Base-by-base conservation (phyloP, 441 rosid species). In the Gossypium davidsonii region DNA sequence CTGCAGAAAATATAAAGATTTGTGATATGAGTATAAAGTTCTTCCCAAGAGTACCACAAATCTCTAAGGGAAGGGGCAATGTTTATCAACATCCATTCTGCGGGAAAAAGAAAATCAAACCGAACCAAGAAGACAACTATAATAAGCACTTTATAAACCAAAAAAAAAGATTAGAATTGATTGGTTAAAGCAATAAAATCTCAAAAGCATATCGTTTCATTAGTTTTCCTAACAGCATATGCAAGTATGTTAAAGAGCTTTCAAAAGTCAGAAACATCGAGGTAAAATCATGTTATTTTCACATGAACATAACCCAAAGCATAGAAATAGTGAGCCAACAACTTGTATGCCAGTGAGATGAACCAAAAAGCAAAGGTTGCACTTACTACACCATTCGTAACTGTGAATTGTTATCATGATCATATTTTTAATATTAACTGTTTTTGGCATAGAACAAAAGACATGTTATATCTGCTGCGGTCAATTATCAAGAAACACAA, bases 1-100 rank as follows among this genome's bases (percentile, higher is more conserved):
- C 90, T 87, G 89, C 83, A 76, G 49, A 18, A 68, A 5, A 12
- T 12, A 72, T 23, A 56, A 57, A 20, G 15, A 17, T 59, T 42
- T 68, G 73, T 67, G 25, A 64, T 72, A 63, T 42, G 70, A 5
- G 12, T 46, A 26, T 6, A 74, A 65, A 31, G 20, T 55, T 44
- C 31, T 17, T 15, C 15, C 6, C 26, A 52, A 18, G 51, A 52
- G 3, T 52, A 52, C 3, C 28, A 15, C 9, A 69, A 23, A 18
- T 31, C 31, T 69, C 18, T 26, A n/a, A 67, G 21, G 31, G 26
- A 67, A 51, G 17, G 26, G 34, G 3, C 23, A 52, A 53, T 17
- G 62, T 2, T 20, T 69, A 34, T 69, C 31, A 6, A 31, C 28
- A 69, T 69, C 72, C 12, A 69, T 52, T 17, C 6, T 1, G 49